Evolutionary conservation across 768 basidiomycete genomes (phyloP).

Genomic region (Ramaria sp.): DNA sequence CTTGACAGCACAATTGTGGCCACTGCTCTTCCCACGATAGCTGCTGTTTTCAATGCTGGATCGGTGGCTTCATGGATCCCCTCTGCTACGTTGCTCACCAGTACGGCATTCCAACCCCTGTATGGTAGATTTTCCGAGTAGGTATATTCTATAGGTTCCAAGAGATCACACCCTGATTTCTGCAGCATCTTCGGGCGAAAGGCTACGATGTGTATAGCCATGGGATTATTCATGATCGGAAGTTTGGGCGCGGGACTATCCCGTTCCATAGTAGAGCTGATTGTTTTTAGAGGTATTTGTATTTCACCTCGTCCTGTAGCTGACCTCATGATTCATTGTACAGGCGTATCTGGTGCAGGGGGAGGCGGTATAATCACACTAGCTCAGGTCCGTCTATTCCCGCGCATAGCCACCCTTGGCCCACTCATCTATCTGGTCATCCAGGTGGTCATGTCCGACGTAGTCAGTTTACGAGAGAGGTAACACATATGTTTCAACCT

Average conservation of each 20-base stretch:
- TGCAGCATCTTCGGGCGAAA: slow-evolving; percentile 37
- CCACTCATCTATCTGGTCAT: too few species aligned
- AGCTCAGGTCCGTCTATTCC: slow-evolving; percentile 15
- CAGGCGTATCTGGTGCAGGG: slow-evolving; percentile 47
- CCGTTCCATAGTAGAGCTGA: slow-evolving; percentile 54
- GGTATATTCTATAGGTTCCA: background rate
- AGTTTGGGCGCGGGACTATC: slow-evolving; percentile 57
- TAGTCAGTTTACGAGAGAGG: slow-evolving; percentile 61
- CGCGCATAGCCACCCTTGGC: too few species aligned
- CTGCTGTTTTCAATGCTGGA: slow-evolving; percentile 53
- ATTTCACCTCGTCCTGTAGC: background rate
- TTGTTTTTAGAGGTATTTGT: slow-evolving; percentile 45
- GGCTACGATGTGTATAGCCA: slow-evolving; percentile 41
- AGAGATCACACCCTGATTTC: background rate
- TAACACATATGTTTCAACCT: slow-evolving; percentile 15
- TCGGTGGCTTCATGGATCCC: slow-evolving; percentile 62
- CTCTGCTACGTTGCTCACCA: slow-evolving; percentile 59
- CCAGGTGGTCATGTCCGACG: slow-evolving; percentile 64
- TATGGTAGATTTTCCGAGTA: slow-evolving; percentile 22
- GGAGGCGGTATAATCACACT: slow-evolving; percentile 64
- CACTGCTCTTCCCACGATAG: slow-evolving; percentile 65
- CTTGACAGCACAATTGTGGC: slow-evolving; percentile 67
- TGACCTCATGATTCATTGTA: background rate
- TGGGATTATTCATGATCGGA: slow-evolving; percentile 56
- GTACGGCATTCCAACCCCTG: slow-evolving; percentile 48